Evolutionary conservation across 768 basidiomycete genomes (phyloP).

Genomic region (Dictyophora rubrovolvata): DNA sequence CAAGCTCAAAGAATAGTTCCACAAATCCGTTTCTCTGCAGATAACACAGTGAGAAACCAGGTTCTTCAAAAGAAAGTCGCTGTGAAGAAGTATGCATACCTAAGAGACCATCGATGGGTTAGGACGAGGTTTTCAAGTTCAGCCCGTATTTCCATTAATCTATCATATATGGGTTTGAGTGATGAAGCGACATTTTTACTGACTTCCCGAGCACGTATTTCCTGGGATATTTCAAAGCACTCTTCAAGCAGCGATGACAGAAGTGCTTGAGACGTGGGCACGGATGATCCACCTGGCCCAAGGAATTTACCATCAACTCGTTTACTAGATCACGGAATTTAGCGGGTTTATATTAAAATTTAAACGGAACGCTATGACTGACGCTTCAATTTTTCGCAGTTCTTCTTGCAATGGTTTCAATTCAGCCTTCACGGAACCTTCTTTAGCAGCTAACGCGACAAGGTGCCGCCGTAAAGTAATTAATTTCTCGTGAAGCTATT

Average conservation of each 20-base stretch:
- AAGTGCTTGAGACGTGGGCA: constrained; percentile 86
- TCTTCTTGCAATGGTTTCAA: constrained; percentile 88
- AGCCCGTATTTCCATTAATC: constrained; percentile 72
- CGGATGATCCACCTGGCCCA: constrained; percentile 70
- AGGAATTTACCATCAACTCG: constrained; percentile 95
- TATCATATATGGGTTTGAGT: constrained; percentile 88
- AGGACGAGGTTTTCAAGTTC: constrained; percentile 88
- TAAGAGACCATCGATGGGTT: constrained; percentile 93
- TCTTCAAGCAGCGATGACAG: constrained; percentile 91
- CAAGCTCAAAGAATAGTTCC: constrained; percentile 86
- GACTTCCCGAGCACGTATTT: constrained; percentile 89
- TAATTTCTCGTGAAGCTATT: constrained; percentile 58
- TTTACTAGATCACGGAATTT: constrained; percentile 38
- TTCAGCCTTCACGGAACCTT: constrained; percentile 75
- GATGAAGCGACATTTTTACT: constrained; percentile 78
- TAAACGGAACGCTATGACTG: constrained; percentile 33
- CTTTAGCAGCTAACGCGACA: constrained; percentile 79
- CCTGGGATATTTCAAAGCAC: constrained; percentile 91
- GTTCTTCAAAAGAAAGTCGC: neutral
- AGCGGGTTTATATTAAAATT: neutral
- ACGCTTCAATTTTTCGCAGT: constrained; percentile 91
- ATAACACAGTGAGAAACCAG: neutral
- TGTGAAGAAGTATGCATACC: constrained; percentile 20
- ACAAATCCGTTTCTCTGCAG: constrained; percentile 72
- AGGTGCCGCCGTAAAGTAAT: constrained; percentile 84